Evolutionary conservation across 2,329 filamentous ascomycete genomes (phyloP), one percentile per base, ranked within the genome.

Genomic region (Pyrenophora teres): DNA sequence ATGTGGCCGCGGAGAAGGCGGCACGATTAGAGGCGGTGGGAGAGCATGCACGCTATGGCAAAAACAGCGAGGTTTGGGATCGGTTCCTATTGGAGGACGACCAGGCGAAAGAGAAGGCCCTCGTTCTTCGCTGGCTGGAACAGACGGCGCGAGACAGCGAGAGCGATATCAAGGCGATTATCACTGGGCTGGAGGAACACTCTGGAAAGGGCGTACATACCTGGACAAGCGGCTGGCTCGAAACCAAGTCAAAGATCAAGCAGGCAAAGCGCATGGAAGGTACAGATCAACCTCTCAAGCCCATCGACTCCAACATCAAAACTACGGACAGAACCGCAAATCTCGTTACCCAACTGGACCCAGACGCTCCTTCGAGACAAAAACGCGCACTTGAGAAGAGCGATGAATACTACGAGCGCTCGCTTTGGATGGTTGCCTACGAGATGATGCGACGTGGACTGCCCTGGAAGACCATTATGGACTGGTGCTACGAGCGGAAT

Each of bases 401-500:
- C 64, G 94, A 99, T 68, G 86, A 91, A 59, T 92, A 87, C 65
- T 94, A 93, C 57, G 94, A 99, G 76, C 85, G 88, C 46, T 89
- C 92, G 2, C 89, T 96, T 40, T 97, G 94, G 92, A 82, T 92
- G 54, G 88, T 90, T n/a, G 94, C 90, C 74, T 97, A 92, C 78
- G 91, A 96, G 72, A 89, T 96, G 79, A 80, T 99, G 45, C 86
- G 93, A 41, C 86, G 92, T 39, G 94, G 94, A n/a, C 87, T 85
- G 60, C 85, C 81, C 55, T 84, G 89, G 76, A 76, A 82, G 7
- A 83, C 88, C 32, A 89, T 97, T 57, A 84, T 86, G 47, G 88
- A 92, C 41, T 97, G 92, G 90, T 96, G 92, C 65, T 79, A 87
- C 40, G 89, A 93, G 64, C 84, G 89, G 52, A 90, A 90, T 8